phyloP scores from a whole-genome alignment of 441 rosid species.

The Pelargonium cotyledonis region DNA sequence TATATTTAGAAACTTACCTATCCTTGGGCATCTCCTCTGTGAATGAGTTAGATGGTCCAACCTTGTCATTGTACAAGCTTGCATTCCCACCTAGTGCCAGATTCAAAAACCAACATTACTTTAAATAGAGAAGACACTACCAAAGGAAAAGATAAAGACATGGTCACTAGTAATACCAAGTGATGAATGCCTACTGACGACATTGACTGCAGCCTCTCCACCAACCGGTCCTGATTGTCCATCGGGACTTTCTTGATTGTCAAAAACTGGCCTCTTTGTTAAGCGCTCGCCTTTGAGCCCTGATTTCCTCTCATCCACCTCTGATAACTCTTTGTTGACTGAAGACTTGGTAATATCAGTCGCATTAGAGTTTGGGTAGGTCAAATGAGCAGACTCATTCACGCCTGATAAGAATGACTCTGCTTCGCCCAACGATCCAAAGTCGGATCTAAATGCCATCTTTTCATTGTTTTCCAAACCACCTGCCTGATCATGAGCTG shows the following conservation, averaged over 20 bases:
- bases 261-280: constrained; percentile 30
- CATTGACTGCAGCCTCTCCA: constrained; percentile 27
- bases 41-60: constrained; percentile 29
- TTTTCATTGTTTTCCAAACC: constrained; percentile 32
- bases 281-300: constrained; percentile 25
- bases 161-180: constrained; percentile 36
- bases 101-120: constrained; percentile 10
- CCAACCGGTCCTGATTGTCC: constrained; percentile 31
- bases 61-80: constrained; percentile 37
- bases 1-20: constrained; percentile 31
- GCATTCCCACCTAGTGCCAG: constrained; percentile 25
- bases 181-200: constrained; percentile 39
- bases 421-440: constrained; percentile 30
- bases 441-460: constrained; percentile 26
- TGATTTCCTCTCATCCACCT: constrained; percentile 29
- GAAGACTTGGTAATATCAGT: constrained; percentile 22
- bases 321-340: constrained; percentile 28
- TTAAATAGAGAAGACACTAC: neutral
- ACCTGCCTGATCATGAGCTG: constrained; percentile 37
- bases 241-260: constrained; percentile 33
- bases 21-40: constrained; percentile 32
- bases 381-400: constrained; percentile 26
- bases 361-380: constrained; percentile 26
- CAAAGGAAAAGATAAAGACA: constrained; percentile 7
- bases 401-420: constrained; percentile 27